phyloP scores from a whole-genome alignment of 2,329 filamentous ascomycete genomes.

The Botrytis squamosa region DNA sequence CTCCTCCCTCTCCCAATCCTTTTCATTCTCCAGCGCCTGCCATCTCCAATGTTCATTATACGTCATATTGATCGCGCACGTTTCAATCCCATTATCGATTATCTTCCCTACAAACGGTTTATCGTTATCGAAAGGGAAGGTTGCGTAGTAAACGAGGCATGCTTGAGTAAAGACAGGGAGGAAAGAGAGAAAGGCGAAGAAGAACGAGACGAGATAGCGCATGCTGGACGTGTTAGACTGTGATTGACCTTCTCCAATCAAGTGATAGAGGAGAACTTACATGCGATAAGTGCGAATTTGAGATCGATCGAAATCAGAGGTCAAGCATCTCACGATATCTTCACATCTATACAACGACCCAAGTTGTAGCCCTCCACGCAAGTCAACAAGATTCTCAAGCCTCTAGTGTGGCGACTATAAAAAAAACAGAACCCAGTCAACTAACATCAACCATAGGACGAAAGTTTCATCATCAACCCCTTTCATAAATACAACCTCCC shows the following conservation, averaged over 20 bases:
- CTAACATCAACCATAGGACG: not conserved
- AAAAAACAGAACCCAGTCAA: not conserved
- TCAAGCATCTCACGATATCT: not conserved
- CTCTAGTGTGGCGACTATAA: not conserved
- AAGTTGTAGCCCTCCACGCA: not conserved
- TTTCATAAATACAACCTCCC: not conserved
- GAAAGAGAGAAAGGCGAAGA: constrained; percentile 7
- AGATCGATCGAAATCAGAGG: not conserved
- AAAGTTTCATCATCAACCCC: no score
- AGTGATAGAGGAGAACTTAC: not conserved
- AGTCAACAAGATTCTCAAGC: not conserved
- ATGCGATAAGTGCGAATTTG: not conserved
- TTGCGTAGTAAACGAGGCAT: constrained; percentile 27
- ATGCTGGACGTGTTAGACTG: not conserved
- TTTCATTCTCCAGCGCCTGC: constrained; percentile 12
- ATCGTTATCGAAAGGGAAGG: constrained; percentile 22
- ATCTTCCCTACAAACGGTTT: constrained; percentile 26
- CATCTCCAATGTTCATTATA: constrained; percentile 22
- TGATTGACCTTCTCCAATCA: no score
- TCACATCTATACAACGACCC: not conserved
- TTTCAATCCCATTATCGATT: constrained; percentile 24
- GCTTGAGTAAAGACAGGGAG: not conserved
- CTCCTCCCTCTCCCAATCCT: constrained; percentile 3
- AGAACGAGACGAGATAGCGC: not conserved
- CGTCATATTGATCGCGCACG: constrained; percentile 26